These are phyloP conservation scores for Wickerhamomyces tratensis DNA, from an alignment of 805 yeast genomes.

Conservation along the genomic window DNA sequence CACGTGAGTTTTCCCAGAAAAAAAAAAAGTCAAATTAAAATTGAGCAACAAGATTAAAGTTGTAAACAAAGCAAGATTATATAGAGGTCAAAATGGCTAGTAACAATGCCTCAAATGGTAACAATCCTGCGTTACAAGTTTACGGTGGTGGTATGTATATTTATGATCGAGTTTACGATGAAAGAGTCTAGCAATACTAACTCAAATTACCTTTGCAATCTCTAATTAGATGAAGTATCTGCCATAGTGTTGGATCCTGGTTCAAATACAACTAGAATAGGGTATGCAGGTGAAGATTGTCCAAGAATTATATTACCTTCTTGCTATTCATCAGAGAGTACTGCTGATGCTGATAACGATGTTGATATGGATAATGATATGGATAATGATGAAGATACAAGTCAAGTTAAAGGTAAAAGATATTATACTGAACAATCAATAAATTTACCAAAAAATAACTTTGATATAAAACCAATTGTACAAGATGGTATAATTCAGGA, in stretches of 20 bases:
- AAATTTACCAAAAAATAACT: constrained; percentile 39
- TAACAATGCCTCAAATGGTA: neutral
- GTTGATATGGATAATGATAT: constrained; percentile 13
- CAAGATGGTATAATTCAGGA: constrained; percentile 58
- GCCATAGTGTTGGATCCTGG: constrained; percentile 93
- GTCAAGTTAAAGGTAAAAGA: constrained; percentile 3
- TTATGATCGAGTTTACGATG: neutral
- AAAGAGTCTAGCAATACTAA: constrained; percentile 2
- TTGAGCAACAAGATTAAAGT: too few relatives aligned
- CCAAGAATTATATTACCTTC: constrained; percentile 77
- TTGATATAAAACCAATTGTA: constrained; percentile 47
- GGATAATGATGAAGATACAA: constrained; percentile 11
- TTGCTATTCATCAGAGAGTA: constrained; percentile 32
- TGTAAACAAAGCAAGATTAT: too few relatives aligned
- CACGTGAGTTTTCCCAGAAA: too few relatives aligned
- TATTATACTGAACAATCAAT: constrained; percentile 32
- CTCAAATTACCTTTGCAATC: neutral
- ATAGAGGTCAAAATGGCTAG: neutral
- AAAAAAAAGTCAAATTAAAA: too few relatives aligned
- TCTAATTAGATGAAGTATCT: constrained; percentile 63
- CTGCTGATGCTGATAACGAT: constrained; percentile 1
- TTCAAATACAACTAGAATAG: constrained; percentile 70
- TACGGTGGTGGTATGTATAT: constrained; percentile 33
- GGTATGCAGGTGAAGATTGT: constrained; percentile 87
- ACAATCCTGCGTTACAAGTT: constrained; percentile 32